These are phyloP conservation scores for Amorphotheca resinae DNA, from an alignment of 495 filamentous ascomycete species.

Conservation along the genomic window DNA sequence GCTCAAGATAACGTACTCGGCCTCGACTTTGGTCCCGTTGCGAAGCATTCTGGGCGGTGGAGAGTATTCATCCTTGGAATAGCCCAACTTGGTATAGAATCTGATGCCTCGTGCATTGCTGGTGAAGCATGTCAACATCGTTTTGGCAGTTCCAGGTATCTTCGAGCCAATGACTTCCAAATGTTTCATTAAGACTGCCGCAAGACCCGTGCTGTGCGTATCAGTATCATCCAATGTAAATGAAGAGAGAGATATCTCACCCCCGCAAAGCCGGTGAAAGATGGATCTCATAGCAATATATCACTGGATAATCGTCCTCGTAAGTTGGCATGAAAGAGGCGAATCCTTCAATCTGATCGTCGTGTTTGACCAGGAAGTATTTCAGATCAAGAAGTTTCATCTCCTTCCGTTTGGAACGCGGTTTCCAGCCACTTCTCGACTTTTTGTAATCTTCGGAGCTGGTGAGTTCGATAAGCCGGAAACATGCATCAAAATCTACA, in stretches of 20 bases:
- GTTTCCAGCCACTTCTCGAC: slow-evolving; percentile 57
- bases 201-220: slow-evolving; percentile 34
- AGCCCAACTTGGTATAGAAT: slow-evolving; percentile 64
- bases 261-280: slow-evolving; percentile 42
- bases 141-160: slow-evolving; percentile 46
- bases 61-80: slow-evolving; percentile 51
- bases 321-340: slow-evolving; percentile 74
- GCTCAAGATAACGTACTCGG: slow-evolving; percentile 63
- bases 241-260: slow-evolving; percentile 15
- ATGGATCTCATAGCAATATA: slow-evolving; percentile 88
- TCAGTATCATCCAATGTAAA: slow-evolving; percentile 3
- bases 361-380: slow-evolving; percentile 45
- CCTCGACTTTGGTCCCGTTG: slow-evolving; percentile 48
- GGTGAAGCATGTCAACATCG: slow-evolving; percentile 77
- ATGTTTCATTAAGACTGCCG: slow-evolving; percentile 30
- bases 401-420: slow-evolving; percentile 54
- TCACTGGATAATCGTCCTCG: slow-evolving; percentile 58
- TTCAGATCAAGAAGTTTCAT: slow-evolving; percentile 62
- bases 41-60: slow-evolving; percentile 48
- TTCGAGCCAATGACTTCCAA: slow-evolving; percentile 30
- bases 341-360: slow-evolving; percentile 43
- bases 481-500: slow-evolving; percentile 51
- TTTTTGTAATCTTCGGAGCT: slow-evolving; percentile 52
- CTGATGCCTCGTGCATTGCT: slow-evolving; percentile 44
- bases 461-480: slow-evolving; percentile 56